Percentiles rank a stretch among this genome's conserved stretches.
Conservation (phyloP, 305 asterid species). For the Fraxinus dipetala region DNA sequence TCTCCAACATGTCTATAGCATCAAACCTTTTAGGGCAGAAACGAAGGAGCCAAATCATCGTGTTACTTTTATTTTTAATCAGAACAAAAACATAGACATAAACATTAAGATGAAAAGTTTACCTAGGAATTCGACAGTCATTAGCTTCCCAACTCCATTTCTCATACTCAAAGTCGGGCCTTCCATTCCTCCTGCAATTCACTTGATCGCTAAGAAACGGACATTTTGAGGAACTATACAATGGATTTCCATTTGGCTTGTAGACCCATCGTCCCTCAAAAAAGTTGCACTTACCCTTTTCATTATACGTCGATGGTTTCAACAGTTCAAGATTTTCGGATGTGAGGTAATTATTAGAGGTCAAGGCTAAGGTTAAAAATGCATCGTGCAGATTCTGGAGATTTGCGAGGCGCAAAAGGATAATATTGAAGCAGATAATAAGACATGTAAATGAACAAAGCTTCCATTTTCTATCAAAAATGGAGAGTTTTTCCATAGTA, state of each 20-base stretch:
- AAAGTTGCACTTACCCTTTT: conserved; percentile 10
- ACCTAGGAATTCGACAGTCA: conserved; percentile 23
- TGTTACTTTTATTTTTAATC: not conserved
- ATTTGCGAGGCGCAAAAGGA: not conserved
- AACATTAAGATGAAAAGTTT: not conserved
- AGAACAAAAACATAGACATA: not conserved
- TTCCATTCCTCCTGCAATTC: conserved; percentile 27
- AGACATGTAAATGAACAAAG: not conserved
- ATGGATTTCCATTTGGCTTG: conserved; percentile 15
- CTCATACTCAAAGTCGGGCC: conserved; percentile 24
- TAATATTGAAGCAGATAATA: not conserved
- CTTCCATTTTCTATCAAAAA: not conserved
- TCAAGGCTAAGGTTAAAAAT: not conserved
- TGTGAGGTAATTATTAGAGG: not conserved
- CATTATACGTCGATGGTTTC: not conserved
- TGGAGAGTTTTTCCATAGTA: not conserved
- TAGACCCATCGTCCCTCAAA: conserved; percentile 28
- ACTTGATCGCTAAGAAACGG: conserved; percentile 27
- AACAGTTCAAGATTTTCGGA: not conserved
- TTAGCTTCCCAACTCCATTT: conserved; percentile 33
- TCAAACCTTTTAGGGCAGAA: conserved; percentile 12
- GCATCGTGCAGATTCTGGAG: not conserved
- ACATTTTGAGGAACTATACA: conserved; percentile 19
- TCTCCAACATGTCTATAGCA: conserved; percentile 24
- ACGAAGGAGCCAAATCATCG: not conserved